phyloP scores from a whole-genome alignment of 129 eudicot genomes.

The Glebionis coronaria region DNA sequence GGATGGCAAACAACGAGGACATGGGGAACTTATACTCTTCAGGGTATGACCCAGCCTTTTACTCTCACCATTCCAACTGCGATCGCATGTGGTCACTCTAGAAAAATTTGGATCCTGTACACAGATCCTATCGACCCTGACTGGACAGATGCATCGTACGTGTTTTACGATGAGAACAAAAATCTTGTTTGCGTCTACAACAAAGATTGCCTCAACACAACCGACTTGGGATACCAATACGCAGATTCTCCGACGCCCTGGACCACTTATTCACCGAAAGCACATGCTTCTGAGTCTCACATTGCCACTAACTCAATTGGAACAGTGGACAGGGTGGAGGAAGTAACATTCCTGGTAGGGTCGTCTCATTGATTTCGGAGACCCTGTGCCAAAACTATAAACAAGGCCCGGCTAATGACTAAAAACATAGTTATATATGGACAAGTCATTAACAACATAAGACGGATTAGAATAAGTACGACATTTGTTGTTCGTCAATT shows the following conservation, averaged over 20 bases:
- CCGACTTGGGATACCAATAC: background rate
- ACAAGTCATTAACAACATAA: too few relatives aligned
- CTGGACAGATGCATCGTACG: background rate
- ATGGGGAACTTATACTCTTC: slow-evolving; percentile 1
- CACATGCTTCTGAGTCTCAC: background rate
- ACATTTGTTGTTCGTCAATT: too few relatives aligned
- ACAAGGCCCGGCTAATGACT: too few relatives aligned
- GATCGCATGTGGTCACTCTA: slow-evolving; percentile 10
- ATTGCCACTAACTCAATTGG: background rate
- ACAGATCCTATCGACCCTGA: background rate
- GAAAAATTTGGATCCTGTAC: background rate
- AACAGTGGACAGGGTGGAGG: background rate
- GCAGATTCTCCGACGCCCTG: background rate
- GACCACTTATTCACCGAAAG: background rate
- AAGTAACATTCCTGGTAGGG: too few relatives aligned
- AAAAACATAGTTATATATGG: too few relatives aligned
- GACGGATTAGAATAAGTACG: too few relatives aligned
- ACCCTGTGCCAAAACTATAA: too few relatives aligned
- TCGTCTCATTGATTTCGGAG: too few relatives aligned
- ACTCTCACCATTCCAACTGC: background rate
- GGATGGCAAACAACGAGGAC: background rate
- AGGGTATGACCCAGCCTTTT: background rate
- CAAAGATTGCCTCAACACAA: background rate
- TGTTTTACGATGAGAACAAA: slow-evolving; percentile 5
- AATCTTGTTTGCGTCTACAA: slow-evolving; percentile 10